Conservation (phyloP, 768 basidiomycete species). For the Boletus tylopilopsis region DNA sequence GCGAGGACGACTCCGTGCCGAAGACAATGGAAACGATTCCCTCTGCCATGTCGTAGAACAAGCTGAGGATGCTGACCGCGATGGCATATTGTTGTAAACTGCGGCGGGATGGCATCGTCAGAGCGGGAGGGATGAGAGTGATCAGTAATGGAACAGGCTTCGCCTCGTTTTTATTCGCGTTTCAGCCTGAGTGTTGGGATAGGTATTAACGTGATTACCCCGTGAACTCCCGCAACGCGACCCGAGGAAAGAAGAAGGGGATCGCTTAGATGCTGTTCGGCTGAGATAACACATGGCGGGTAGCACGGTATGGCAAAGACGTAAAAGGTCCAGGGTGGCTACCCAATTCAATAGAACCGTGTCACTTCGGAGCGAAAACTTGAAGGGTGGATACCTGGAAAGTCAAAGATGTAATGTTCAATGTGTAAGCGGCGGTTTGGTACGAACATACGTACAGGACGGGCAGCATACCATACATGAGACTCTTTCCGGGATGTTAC, state of each 20-base stretch:
- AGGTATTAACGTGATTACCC: neutral
- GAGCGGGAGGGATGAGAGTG: neutral
- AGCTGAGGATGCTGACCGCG: slow-evolving; percentile 38
- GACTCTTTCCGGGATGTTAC: too few relatives aligned
- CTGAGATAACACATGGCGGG: too few relatives aligned
- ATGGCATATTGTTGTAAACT: slow-evolving; percentile 36
- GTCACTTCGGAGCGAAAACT: too few relatives aligned
- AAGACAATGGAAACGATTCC: slow-evolving; percentile 43
- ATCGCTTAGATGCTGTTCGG: too few relatives aligned
- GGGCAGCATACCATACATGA: too few relatives aligned
- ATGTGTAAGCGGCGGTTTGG: too few relatives aligned
- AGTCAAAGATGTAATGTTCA: too few relatives aligned
- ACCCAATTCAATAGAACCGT: too few relatives aligned
- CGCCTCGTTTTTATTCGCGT: neutral
- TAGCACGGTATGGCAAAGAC: too few relatives aligned
- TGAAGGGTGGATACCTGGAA: too few relatives aligned
- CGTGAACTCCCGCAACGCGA: neutral
- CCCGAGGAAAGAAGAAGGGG: neutral
- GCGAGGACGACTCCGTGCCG: slow-evolving; percentile 42
- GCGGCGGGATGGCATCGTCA: slow-evolving; percentile 16
- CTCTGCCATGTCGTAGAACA: slow-evolving; percentile 39
- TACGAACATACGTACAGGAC: too few relatives aligned
- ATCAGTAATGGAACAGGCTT: neutral
- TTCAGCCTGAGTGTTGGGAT: neutral
- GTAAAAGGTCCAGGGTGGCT: too few relatives aligned